These are phyloP conservation scores for Grosmannia serpens DNA, from an alignment of 2,329 filamentous ascomycete genomes.

Conservation along the genomic window DNA sequence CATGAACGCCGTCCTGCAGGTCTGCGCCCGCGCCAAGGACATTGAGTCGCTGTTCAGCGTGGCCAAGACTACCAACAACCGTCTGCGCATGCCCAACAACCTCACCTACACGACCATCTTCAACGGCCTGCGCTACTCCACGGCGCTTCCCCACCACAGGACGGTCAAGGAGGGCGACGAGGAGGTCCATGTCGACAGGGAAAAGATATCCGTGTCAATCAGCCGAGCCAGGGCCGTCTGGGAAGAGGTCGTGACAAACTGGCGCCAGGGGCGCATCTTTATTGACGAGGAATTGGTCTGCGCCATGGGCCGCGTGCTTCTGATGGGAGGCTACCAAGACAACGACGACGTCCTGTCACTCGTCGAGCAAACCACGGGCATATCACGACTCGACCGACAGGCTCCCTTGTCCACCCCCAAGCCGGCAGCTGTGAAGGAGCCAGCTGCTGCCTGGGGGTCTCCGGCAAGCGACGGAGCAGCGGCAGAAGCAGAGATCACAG, in stretches of 20 bases:
- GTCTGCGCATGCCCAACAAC: conserved; percentile 51
- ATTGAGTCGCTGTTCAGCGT: conserved; percentile 74
- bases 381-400: conserved; percentile 40
- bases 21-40: conserved; percentile 64
- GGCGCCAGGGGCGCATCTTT: conserved; percentile 56
- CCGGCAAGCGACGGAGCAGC: neutral
- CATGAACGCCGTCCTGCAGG: conserved; percentile 75
- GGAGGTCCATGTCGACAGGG: conserved; percentile 1
- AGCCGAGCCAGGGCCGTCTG: conserved; percentile 64
- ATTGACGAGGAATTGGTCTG: conserved; percentile 72
- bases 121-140: conserved; percentile 53
- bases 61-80: conserved; percentile 57
- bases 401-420: neutral
- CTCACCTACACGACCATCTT: conserved; percentile 76
- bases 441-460: neutral
- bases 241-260: conserved; percentile 67
- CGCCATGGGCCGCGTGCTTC: conserved; percentile 69
- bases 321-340: conserved; percentile 51
- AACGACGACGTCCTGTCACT: conserved; percentile 63
- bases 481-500: neutral
- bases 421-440: neutral
- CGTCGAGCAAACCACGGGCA: conserved; percentile 70
- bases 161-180: conserved; percentile 2
- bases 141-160: conserved; percentile 19
- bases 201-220: conserved; percentile 35